Percentiles rank a stretch among this genome's conserved stretches.
Conservation (phyloP, 805 yeast genomes). For the Saccharomycopsis fermentans region DNA sequence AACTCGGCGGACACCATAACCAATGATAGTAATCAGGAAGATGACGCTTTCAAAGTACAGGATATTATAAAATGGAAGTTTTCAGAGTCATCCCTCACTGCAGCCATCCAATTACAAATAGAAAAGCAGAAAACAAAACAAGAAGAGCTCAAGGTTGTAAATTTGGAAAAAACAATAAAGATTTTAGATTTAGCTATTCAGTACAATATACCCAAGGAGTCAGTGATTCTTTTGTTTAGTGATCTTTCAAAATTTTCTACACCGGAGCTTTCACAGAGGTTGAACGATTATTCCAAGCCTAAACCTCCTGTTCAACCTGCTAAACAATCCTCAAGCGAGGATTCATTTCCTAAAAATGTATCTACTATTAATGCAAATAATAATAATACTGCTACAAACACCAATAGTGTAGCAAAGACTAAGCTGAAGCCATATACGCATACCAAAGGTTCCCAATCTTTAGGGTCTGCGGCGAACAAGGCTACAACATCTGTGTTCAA, state of each 20-base stretch:
- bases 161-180: slow-evolving; percentile 47
- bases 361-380: background rate
- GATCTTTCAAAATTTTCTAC: slow-evolving; percentile 7
- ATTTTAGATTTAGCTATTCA: slow-evolving; percentile 52
- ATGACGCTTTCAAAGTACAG: background rate
- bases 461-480: slow-evolving; percentile 16
- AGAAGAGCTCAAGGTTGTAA: slow-evolving; percentile 60
- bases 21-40: background rate
- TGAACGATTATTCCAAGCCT: background rate
- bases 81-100: slow-evolving; percentile 9
- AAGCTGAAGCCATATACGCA: background rate
- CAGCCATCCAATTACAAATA: slow-evolving; percentile 9
- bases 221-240: slow-evolving; percentile 55
- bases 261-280: background rate
- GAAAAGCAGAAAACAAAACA: slow-evolving; percentile 81
- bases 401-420: background rate
- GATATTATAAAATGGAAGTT: slow-evolving; percentile 5
- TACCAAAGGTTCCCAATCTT: slow-evolving; percentile 3
- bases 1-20: background rate
- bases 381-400: background rate
- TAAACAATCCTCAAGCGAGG: background rate
- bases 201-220: slow-evolving; percentile 54
- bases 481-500: slow-evolving; percentile 28
- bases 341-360: background rate
- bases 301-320: background rate